Conservation (phyloP, 2,329 filamentous ascomycete genomes). For the Onygenales sp. region DNA sequence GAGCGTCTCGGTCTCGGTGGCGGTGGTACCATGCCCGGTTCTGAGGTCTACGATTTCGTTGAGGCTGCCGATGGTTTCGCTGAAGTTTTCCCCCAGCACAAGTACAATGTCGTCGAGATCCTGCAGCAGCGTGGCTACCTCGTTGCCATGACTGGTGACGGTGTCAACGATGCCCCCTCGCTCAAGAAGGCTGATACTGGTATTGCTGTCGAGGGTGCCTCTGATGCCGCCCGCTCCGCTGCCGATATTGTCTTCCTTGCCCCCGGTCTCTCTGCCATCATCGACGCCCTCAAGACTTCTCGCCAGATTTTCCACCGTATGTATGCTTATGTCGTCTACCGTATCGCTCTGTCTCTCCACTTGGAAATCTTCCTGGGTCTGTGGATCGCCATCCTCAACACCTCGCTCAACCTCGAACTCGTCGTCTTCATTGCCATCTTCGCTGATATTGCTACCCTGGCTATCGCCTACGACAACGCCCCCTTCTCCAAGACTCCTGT, state of each 20-base stretch:
- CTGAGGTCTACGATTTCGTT: conserved; percentile 90
- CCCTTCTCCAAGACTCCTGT: conserved; percentile 77
- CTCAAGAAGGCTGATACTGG: conserved; percentile 94
- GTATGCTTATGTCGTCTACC: conserved; percentile 93
- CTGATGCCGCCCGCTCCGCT: conserved; percentile 80
- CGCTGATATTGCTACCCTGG: conserved; percentile 82
- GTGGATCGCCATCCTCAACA: conserved; percentile 83
- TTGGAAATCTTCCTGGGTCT: conserved; percentile 85
- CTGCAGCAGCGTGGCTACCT: conserved; percentile 88
- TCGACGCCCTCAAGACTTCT: conserved; percentile 84
- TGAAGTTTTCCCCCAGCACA: conserved; percentile 91
- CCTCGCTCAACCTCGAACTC: conserved; percentile 72
- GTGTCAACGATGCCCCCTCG: conserved; percentile 88
- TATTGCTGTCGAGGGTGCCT: conserved; percentile 88
- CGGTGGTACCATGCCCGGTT: conserved; percentile 85
- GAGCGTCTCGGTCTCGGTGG: conserved; percentile 85
- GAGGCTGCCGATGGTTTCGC: conserved; percentile 92
- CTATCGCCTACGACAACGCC: conserved; percentile 89
- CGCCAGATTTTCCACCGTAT: conserved; percentile 95
- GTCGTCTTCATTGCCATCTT: conserved; percentile 94
- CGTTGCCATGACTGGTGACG: conserved; percentile 92
- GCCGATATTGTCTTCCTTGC: conserved; percentile 92
- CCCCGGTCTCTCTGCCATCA: conserved; percentile 83
- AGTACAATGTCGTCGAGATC: conserved; percentile 90
- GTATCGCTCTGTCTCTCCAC: conserved; percentile 85